A percentile compares a stretch with the other conserved stretches of the same genome.
These are phyloP conservation scores for Diphasiastrum complanatum DNA, from an alignment of 83 land plant species.

Conservation along the genomic window DNA sequence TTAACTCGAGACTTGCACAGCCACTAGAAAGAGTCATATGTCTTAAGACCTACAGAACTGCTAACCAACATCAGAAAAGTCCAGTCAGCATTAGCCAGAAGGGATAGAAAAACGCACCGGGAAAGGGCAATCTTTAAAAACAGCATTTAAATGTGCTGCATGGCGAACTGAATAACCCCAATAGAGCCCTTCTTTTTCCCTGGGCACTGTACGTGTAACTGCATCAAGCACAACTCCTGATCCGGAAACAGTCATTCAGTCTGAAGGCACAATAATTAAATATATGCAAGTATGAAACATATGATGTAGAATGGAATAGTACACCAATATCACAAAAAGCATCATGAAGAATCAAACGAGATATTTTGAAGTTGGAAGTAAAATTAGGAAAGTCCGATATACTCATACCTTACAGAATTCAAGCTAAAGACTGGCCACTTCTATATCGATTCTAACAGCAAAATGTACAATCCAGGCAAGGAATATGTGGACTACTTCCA, in stretches of 20 bases:
- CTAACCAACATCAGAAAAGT: background rate
- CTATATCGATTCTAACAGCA: too few species aligned
- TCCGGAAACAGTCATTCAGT: too few species aligned
- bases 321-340: background rate
- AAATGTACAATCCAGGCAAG: too few species aligned
- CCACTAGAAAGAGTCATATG: too few species aligned
- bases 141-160: conserved; percentile 55
- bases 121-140: conserved; percentile 55
- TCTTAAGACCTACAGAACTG: background rate
- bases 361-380: too few species aligned
- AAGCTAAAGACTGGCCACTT: too few species aligned
- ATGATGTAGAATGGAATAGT: background rate
- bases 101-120: conserved; percentile 35
- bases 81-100: background rate
- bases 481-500: too few species aligned
- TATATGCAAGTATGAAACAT: too few species aligned
- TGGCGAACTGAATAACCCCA: conserved; percentile 96
- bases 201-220: conserved; percentile 16
- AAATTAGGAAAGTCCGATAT: too few species aligned
- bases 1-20: too few species aligned
- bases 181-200: conserved; percentile 51
- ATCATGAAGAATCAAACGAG: background rate
- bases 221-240: conserved; percentile 15
- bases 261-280: too few species aligned
- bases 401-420: too few species aligned